Evolutionary conservation across 2,329 filamentous ascomycete genomes (phyloP).

Genomic region (Curvularia lunata): DNA sequence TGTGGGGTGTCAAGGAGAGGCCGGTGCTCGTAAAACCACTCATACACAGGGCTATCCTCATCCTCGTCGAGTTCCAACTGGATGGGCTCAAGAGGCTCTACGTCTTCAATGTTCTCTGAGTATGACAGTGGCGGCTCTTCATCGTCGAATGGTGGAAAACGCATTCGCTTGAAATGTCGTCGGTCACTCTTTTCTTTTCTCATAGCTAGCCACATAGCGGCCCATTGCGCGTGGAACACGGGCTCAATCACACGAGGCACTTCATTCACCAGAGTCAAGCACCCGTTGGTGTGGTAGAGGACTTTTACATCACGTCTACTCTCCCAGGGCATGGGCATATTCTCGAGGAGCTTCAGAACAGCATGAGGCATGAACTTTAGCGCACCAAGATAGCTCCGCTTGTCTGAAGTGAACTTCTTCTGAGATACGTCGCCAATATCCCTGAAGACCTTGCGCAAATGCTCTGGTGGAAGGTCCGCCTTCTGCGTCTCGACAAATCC

Average conservation of each 20-base stretch:
- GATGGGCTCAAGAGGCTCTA: constrained; percentile 95
- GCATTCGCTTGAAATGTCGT: constrained; percentile 97
- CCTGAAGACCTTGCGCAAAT: constrained; percentile 96
- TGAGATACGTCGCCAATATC: constrained; percentile 99
- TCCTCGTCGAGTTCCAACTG: constrained; percentile 97
- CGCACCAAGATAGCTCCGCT: constrained; percentile 95
- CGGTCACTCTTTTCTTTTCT: constrained; percentile 96
- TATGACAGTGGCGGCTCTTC: constrained; percentile 97
- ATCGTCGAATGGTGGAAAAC: constrained; percentile 97
- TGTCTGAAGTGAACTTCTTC: constrained; percentile 99
- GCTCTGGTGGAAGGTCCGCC: constrained; percentile 97
- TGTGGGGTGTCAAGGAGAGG: constrained; percentile 89
- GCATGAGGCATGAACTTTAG: constrained; percentile 99
- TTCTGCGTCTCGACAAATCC: constrained; percentile 98
- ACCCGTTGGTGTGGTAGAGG: constrained; percentile 97
- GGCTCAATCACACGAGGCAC: constrained; percentile 95
- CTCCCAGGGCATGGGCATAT: constrained; percentile 99
- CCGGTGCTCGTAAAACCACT: constrained; percentile 97
- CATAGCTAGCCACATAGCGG: constrained; percentile 99
- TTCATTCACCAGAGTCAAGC: constrained; percentile 95
- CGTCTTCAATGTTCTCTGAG: constrained; percentile 98
- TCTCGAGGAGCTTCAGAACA: constrained; percentile 94
- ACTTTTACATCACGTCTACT: constrained; percentile 96
- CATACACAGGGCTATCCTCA: constrained; percentile 87
- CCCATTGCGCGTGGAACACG: constrained; percentile 98